phyloP scores from a whole-genome alignment of 1,284 basidiomycete species.

The Peniophora sp. region DNA sequence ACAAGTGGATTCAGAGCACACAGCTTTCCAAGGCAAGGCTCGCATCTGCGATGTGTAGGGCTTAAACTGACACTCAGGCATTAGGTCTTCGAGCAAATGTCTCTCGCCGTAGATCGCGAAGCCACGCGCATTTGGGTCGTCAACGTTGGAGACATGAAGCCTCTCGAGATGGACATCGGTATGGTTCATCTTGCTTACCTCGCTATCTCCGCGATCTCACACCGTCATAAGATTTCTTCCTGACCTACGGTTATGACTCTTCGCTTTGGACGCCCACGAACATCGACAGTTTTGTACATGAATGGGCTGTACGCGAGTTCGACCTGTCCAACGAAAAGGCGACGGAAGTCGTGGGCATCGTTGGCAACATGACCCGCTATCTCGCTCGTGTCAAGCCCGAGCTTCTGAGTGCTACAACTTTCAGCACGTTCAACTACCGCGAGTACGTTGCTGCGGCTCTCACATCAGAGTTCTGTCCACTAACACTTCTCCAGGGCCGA shows the following conservation, averaged over 20 bases:
- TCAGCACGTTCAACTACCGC: slow-evolving; percentile 55
- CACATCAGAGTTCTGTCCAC: background rate
- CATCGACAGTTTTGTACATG: slow-evolving; percentile 41
- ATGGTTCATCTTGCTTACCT: too few species aligned
- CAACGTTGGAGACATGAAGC: slow-evolving; percentile 68
- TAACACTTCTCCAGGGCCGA: slow-evolving; percentile 46
- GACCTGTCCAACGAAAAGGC: slow-evolving; percentile 33
- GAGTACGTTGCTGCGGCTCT: slow-evolving; percentile 45
- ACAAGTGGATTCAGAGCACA: slow-evolving; percentile 48
- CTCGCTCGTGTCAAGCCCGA: slow-evolving; percentile 64
- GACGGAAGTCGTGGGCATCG: slow-evolving; percentile 37
- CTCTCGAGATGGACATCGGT: slow-evolving; percentile 54
- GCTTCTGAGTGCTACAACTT: slow-evolving; percentile 54
- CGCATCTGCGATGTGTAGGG: background rate
- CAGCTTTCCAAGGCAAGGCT: slow-evolving; percentile 18
- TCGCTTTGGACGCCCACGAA: slow-evolving; percentile 45
- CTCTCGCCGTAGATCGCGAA: slow-evolving; percentile 48
- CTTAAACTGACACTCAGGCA: background rate
- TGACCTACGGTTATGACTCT: slow-evolving; percentile 55
- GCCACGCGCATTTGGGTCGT: slow-evolving; percentile 52
- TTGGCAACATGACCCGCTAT: slow-evolving; percentile 52
- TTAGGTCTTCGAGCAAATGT: slow-evolving; percentile 55
- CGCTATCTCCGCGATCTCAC: too few species aligned
- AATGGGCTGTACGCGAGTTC: slow-evolving; percentile 64
- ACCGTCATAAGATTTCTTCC: slow-evolving; percentile 45